Conservation (phyloP, 805 yeast genomes). For the Ascoidea rubescens region DNA sequence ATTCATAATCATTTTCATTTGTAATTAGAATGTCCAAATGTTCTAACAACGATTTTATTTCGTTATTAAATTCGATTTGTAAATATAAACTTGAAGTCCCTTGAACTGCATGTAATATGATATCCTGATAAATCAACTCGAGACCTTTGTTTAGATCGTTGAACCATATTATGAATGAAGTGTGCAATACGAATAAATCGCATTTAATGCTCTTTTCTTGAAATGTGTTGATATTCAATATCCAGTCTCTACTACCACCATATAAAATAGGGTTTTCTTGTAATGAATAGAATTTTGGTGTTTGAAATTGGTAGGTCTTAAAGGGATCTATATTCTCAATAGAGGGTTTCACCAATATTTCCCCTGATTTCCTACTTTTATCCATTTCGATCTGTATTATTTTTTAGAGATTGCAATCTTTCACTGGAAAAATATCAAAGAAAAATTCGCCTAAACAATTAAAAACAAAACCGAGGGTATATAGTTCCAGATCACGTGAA, state of each 20-base stretch:
- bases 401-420: too few species aligned
- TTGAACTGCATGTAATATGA: conserved; percentile 13
- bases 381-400: too few species aligned
- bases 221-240: neutral
- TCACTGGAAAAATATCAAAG: too few species aligned
- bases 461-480: too few species aligned
- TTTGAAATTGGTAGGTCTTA: conserved; percentile 3
- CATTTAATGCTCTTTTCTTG: neutral
- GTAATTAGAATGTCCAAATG: conserved; percentile 23
- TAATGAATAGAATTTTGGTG: conserved; percentile 6
- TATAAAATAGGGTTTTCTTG: conserved; percentile 10
- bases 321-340: conserved; percentile 10
- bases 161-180: conserved; percentile 26
- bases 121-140: conserved; percentile 19
- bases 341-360: conserved; percentile 1
- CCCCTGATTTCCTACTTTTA: too few species aligned
- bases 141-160: conserved; percentile 20
- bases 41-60: conserved; percentile 5
- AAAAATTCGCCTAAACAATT: too few species aligned
- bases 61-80: conserved; percentile 5
- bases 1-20: conserved; percentile 20
- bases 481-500: too few species aligned
- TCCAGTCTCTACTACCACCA: conserved; percentile 10
- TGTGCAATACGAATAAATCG: conserved; percentile 25
- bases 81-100: conserved; percentile 9